Conservation (phyloP, 805 yeast species). For the Saturnispora hagleri region DNA sequence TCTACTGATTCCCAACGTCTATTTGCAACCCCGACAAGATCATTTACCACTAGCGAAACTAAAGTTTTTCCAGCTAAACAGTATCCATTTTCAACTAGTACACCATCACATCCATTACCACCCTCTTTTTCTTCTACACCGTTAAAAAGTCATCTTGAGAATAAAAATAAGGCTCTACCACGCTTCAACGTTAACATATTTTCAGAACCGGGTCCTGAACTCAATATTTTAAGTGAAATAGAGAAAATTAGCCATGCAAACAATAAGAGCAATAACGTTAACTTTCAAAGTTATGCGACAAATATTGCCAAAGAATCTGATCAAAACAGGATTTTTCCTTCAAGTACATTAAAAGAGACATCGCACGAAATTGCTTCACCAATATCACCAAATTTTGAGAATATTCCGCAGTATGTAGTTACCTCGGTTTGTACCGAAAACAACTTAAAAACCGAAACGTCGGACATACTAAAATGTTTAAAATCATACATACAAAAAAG, state of each 20-base stretch:
- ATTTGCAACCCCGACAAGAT: slow-evolving; percentile 1
- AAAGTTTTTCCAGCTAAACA: not conserved
- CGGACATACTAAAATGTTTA: not conserved
- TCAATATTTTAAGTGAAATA: not conserved
- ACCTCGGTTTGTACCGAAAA: not conserved
- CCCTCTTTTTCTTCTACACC: not conserved
- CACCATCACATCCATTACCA: not conserved
- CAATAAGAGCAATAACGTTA: not conserved
- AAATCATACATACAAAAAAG: not conserved
- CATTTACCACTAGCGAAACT: not conserved
- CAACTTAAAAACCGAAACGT: not conserved
- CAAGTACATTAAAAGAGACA: not conserved
- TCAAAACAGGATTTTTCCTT: not conserved
- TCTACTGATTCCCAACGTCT: not conserved
- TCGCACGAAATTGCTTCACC: not conserved
- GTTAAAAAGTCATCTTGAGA: not conserved
- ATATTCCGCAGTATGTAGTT: not conserved
- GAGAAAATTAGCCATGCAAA: not conserved
- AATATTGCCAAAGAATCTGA: not conserved
- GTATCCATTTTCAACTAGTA: not conserved
- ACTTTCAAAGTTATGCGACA: not conserved
- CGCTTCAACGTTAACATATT: not conserved
- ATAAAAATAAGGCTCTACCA: not conserved
- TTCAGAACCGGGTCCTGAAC: not conserved
- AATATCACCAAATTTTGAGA: not conserved